Conservation (phyloP, 2,329 filamentous ascomycete genomes). For the Moelleriella libera region DNA sequence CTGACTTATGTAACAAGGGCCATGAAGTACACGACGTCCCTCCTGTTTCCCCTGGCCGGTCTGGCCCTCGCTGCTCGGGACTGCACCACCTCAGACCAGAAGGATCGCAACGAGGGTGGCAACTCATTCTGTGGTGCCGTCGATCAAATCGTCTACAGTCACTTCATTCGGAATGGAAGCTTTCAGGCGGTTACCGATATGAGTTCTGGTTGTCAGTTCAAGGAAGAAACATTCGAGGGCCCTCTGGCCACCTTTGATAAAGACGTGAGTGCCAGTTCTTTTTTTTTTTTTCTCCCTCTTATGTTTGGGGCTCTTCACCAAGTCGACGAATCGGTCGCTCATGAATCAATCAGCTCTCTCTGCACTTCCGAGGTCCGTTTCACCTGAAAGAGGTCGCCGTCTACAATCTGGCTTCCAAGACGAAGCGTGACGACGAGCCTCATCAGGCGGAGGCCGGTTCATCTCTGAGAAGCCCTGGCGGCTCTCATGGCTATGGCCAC, state of each 20-base stretch:
- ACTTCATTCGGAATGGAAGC: slow-evolving; percentile 42
- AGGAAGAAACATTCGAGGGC: slow-evolving; percentile 39
- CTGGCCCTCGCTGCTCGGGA: slow-evolving; percentile 18
- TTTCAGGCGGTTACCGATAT: slow-evolving; percentile 54
- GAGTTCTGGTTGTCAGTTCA: slow-evolving; percentile 39
- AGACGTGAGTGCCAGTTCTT: slow-evolving; percentile 37
- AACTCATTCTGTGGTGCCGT: slow-evolving; percentile 57
- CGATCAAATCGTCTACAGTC: slow-evolving; percentile 51
- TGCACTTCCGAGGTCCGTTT: slow-evolving; percentile 60
- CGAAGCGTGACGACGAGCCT: slow-evolving; percentile 9
- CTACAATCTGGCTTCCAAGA: slow-evolving; percentile 38
- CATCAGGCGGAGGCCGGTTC: neutral
- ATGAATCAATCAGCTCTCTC: slow-evolving; percentile 41
- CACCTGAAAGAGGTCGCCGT: slow-evolving; percentile 53
- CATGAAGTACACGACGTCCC: slow-evolving; percentile 17
- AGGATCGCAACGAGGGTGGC: slow-evolving; percentile 24
- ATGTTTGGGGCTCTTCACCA: neutral
- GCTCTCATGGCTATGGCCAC: slow-evolving; percentile 26
- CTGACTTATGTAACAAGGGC: neutral
- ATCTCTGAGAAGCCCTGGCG: slow-evolving; percentile 9
- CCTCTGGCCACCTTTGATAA: slow-evolving; percentile 53
- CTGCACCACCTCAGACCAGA: slow-evolving; percentile 20
- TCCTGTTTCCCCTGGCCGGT: slow-evolving; percentile 14
- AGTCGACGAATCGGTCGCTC: neutral
- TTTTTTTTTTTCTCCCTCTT: neutral